Evolutionary conservation across 495 filamentous ascomycete species (phyloP).

Genomic region (Penicillium riverlandense): DNA sequence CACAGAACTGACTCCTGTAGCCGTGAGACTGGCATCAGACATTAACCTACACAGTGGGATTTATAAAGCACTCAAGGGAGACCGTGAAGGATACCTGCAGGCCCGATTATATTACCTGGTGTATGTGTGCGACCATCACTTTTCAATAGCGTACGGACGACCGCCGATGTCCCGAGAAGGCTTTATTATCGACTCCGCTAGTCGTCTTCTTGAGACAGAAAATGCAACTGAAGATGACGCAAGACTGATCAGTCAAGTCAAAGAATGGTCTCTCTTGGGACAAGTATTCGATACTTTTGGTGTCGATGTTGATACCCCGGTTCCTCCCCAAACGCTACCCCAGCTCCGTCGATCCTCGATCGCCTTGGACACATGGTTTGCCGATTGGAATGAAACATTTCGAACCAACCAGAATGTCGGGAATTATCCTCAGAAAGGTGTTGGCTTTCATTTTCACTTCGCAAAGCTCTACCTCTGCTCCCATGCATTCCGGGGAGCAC

Average conservation of each 20-base stretch:
- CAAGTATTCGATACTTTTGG: slow-evolving; percentile 34
- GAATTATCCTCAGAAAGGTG: slow-evolving; percentile 23
- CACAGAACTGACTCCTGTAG: slow-evolving; percentile 10
- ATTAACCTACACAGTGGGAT: slow-evolving; percentile 25
- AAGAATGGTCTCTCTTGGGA: slow-evolving; percentile 23
- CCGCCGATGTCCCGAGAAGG: slow-evolving; percentile 30
- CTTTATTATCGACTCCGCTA: slow-evolving; percentile 14
- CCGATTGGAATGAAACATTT: slow-evolving; percentile 25
- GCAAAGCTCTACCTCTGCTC: slow-evolving; percentile 31
- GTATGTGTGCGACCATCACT: slow-evolving; percentile 33
- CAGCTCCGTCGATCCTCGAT: slow-evolving; percentile 21
- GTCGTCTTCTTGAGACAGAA: slow-evolving; percentile 15
- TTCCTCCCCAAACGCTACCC: slow-evolving; percentile 12
- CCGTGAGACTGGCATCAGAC: slow-evolving; percentile 22
- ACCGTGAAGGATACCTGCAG: slow-evolving; percentile 19
- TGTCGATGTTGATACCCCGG: slow-evolving; percentile 25
- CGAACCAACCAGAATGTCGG: slow-evolving; percentile 15
- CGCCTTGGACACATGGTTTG: slow-evolving; percentile 22
- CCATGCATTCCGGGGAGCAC: slow-evolving; percentile 24
- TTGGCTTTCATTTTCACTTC: slow-evolving; percentile 24
- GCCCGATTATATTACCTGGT: slow-evolving; percentile 28
- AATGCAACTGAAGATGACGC: slow-evolving; percentile 28
- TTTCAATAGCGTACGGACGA: slow-evolving; percentile 23
- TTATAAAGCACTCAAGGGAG: slow-evolving; percentile 19
- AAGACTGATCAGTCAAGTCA: slow-evolving; percentile 28